Conservation (phyloP, 148 eudicot genomes). For the Camellia granthamiana region DNA sequence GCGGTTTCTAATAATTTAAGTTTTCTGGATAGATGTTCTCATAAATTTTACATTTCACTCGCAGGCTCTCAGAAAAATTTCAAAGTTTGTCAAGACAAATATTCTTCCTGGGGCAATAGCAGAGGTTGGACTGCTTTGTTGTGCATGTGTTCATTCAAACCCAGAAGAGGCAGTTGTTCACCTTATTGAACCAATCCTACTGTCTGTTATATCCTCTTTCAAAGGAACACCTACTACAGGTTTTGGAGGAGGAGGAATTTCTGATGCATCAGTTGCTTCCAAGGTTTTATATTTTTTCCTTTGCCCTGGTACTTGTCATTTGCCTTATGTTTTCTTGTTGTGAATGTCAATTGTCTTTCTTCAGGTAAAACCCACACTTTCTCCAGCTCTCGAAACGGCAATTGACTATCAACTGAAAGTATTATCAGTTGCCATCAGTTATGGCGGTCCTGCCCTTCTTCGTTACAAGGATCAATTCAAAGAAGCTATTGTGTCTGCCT, state of each 20-base stretch:
- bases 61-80: conserved; percentile 86
- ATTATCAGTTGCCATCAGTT: conserved; percentile 84
- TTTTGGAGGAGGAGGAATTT: conserved; percentile 54
- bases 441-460: conserved; percentile 79
- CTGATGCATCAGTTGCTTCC: conserved; percentile 37
- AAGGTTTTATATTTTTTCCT: conserved; percentile 40
- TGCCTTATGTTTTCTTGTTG: conserved; percentile 8
- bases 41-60: conserved; percentile 10
- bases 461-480: conserved; percentile 64
- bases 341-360: neutral
- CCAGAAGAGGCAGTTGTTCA: conserved; percentile 78
- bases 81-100: conserved; percentile 84
- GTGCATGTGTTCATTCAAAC: conserved; percentile 89
- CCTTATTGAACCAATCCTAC: conserved; percentile 73
- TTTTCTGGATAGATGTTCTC: neutral
- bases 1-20: neutral
- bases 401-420: conserved; percentile 86
- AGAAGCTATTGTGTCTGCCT: conserved; percentile 72
- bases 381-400: conserved; percentile 94
- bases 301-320: neutral
- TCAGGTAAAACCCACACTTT: conserved; percentile 68
- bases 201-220: conserved; percentile 68
- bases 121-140: conserved; percentile 95
- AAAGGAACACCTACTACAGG: conserved; percentile 81
- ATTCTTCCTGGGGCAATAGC: conserved; percentile 98